Conservation (phyloP, 306 rosid genomes). For the Dicorynia guianensis region DNA sequence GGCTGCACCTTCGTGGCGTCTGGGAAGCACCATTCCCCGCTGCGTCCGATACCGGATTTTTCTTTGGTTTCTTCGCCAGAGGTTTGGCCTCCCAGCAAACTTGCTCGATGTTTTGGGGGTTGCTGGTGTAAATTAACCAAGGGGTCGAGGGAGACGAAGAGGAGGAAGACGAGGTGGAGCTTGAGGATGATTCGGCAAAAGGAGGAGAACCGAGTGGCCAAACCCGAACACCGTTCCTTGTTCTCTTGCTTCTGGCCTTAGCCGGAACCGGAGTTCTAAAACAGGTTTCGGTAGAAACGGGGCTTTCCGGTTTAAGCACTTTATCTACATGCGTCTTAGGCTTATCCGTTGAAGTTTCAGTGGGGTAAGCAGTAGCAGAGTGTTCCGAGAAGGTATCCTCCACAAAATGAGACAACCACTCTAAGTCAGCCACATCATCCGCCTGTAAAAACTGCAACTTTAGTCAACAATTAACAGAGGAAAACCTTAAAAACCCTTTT, state of each 20-base stretch:
- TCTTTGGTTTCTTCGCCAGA: slow-evolving; percentile 45
- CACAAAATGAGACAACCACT: slow-evolving; percentile 74
- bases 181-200: slow-evolving; percentile 55
- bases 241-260: slow-evolving; percentile 65
- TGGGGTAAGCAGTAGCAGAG: slow-evolving; percentile 38
- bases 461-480: slow-evolving; percentile 31
- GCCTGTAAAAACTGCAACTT: slow-evolving; percentile 49
- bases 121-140: slow-evolving; percentile 39
- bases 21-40: slow-evolving; percentile 12
- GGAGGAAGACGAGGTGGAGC: slow-evolving; percentile 52
- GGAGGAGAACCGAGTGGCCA: slow-evolving; percentile 65
- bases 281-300: slow-evolving; percentile 30
- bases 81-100: slow-evolving; percentile 8
- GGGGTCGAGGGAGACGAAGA: slow-evolving; percentile 46
- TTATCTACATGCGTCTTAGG: slow-evolving; percentile 17
- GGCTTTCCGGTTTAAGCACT: slow-evolving; percentile 17
- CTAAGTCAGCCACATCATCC: slow-evolving; percentile 62
- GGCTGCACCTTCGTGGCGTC: slow-evolving; percentile 63
- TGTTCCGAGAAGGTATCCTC: slow-evolving; percentile 62
- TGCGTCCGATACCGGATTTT: neutral
- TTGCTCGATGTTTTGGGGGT: slow-evolving; percentile 26
- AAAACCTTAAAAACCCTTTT: neutral
- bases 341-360: slow-evolving; percentile 22
- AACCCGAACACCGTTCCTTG: slow-evolving; percentile 56
- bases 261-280: slow-evolving; percentile 63